Base-by-base conservation (phyloP, 2,329 filamentous ascomycete genomes). In the Pseudogymnoascus sp. region DNA sequence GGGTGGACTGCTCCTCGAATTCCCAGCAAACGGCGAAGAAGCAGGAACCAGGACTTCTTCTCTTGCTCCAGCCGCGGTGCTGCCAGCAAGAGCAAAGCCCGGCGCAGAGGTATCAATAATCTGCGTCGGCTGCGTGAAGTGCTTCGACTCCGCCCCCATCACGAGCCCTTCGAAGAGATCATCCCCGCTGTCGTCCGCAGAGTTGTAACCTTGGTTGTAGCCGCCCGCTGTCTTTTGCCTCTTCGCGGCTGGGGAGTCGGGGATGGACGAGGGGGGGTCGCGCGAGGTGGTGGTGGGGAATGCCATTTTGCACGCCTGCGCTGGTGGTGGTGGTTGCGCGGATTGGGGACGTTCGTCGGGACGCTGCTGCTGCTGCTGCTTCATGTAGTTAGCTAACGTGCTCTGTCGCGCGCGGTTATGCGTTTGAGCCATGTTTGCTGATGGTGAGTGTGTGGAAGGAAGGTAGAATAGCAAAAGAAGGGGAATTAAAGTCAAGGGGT, bases 21-120 rank as follows among this genome's bases (percentile, higher is more conserved):
- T 63, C 58, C 62, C 66, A 10, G 62, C 62, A 36, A 72, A 69
- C 1, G 92, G 92, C 0, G 93, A 97, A 2, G 92, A 97, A n/a
- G 90, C 90, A 31, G 88, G 87, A 2, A 97, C 92, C 73, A 96
- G 92, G 62, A 97, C 78, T 59, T 81, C 72, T 37, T 79, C 58
- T 72, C 67, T 61, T 69, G 64, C 62, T 67, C 69, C 1, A 69
- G 68, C 58, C 72, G 72, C 55, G 74, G 72, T 39, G 27, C 3
- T 15, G 10, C 60, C 39, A 7, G 61, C 27, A 13, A 59, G 29
- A 15, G 39, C 40, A 15, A 64, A 36, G 9, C 42, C 59, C 33
- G 75, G 75, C 0, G 70, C 70, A 5, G 68, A 65, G 58, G 68
- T 65, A 52, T 70, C 69, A 7, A 70, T 61, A 29, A 70, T 71